Percentiles rank a stretch among this genome's conserved stretches.
Conservation (phyloP, 305 asterid species). For the Rubia balearica region DNA sequence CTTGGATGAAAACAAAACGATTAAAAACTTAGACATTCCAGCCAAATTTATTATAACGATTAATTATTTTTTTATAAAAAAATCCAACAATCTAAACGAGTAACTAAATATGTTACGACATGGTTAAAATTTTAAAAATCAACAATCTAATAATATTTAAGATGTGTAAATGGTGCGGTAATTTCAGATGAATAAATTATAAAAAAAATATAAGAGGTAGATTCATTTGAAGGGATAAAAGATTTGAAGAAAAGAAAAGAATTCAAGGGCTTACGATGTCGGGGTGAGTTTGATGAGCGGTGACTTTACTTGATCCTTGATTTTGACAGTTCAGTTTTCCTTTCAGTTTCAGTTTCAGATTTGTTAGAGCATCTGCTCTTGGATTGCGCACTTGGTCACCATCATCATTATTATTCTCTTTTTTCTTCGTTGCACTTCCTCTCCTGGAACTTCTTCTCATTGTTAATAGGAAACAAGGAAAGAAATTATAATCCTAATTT, state of each 20-base stretch:
- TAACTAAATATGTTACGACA: background rate
- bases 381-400: background rate
- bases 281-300: background rate
- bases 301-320: background rate
- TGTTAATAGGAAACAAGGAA: background rate
- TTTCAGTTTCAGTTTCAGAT: too few relatives aligned
- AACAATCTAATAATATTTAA: too few relatives aligned
- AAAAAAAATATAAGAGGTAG: too few relatives aligned
- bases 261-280: background rate
- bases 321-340: background rate
- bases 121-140: too few relatives aligned
- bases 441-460: background rate
- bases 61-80: too few relatives aligned
- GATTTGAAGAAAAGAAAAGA: background rate
- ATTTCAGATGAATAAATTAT: background rate
- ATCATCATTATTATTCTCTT: background rate
- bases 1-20: background rate
- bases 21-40: background rate
- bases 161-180: too few relatives aligned
- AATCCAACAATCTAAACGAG: too few relatives aligned
- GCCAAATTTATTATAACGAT: too few relatives aligned
- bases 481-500: too few relatives aligned
- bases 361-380: background rate
- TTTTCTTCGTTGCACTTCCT: background rate
- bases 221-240: too few relatives aligned